These are phyloP conservation scores for Ettlia oleoabundans DNA, from an alignment of 139 green algal genomes.

Conservation along the genomic window DNA sequence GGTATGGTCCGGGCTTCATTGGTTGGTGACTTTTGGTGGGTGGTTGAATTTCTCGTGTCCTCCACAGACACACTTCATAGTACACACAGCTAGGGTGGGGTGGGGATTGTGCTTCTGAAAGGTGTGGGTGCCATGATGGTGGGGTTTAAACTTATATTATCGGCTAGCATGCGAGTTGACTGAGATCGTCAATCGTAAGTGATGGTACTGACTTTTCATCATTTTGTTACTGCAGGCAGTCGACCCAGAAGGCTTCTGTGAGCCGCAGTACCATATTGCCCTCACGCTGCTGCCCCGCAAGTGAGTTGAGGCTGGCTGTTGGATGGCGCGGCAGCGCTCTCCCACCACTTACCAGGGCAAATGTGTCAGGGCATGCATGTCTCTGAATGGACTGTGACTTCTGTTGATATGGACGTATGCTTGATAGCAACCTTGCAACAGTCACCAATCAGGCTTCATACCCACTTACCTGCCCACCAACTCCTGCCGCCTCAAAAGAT, in stretches of 20 bases:
- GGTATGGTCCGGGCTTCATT: background rate
- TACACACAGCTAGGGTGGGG: no score
- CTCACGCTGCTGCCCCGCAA: conserved; percentile 53
- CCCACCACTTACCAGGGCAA: no score
- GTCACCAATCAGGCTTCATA: no score
- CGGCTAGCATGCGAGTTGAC: background rate
- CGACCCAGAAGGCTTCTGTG: conserved; percentile 74
- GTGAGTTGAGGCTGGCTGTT: background rate
- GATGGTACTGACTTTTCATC: background rate
- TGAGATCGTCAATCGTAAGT: background rate
- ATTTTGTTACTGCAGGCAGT: conserved; percentile 30
- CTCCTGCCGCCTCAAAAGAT: no score
- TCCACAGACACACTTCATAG: no score
- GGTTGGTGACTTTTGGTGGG: background rate
- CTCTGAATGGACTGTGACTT: background rate
- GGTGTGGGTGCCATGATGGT: background rate
- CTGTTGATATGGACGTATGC: no score
- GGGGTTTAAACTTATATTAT: background rate
- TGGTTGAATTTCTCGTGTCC: background rate
- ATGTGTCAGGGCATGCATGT: no score
- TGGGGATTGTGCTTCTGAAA: background rate
- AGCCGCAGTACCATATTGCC: conserved; percentile 78
- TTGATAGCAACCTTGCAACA: no score
- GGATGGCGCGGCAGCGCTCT: no score
- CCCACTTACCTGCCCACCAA: no score